Evolutionary conservation across 2,329 filamentous ascomycete genomes (phyloP), one percentile per base, ranked within the genome.

Genomic region (Setomelanomma holmii): DNA sequence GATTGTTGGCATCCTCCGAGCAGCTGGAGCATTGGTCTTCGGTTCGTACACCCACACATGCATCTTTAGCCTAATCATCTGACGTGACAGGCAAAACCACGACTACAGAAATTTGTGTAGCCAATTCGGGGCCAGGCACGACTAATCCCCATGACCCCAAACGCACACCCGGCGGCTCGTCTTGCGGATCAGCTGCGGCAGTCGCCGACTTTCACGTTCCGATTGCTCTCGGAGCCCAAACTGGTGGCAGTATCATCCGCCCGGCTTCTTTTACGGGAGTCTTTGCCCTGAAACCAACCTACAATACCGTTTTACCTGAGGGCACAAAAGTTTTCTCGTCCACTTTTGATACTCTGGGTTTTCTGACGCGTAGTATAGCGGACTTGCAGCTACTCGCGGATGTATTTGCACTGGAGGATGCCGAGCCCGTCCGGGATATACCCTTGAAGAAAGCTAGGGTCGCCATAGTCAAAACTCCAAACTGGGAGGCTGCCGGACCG

Each of bases 131-230:
- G 0, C 76, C 80, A 0, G 74, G 75, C 35, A 84, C 84, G 0
- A 64, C 69, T 4, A 89, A 89, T 64, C 84, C 86, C 0, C 80
- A 81, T 56, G 71, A 79, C 52, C 55, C 70, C 0, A 50, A 47
- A 0, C 75, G 77, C 2, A 88, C 85, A 0, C 86, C 86, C 0
- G 86, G 86, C 1, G 86, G 86, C 33, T 88, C 85, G 0, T 87
- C 84, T 0, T 83, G 84, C 0, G 86, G 86, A 0, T 87, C 86
- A 0, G 86, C 78, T 0, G 86, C 86, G 0, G 85, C 84, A 0
- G 85, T 89, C 1, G 85, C 75, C 5, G 86, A 88, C 55, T 82
- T 80, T 49, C 85, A 88, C 55, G 80, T 79, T 0, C 82, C 85
- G 0, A 53, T 88, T 6, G 79, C 74, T 0, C 69, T 89, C 0